phyloP scores from a whole-genome alignment of 345 rosid species.

The Brassica napus region DNA sequence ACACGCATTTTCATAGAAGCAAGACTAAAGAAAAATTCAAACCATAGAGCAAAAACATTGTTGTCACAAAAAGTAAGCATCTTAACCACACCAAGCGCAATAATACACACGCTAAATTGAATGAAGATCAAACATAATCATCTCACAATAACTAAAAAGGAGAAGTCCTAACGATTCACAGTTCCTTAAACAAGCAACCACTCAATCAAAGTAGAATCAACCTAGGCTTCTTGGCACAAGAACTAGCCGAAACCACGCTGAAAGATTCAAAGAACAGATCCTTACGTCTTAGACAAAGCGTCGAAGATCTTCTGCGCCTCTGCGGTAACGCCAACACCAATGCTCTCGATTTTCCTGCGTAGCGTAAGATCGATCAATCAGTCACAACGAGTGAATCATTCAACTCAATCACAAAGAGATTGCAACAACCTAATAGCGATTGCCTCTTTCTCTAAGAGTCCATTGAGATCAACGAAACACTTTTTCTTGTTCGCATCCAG shows the following conservation, averaged over 20 bases:
- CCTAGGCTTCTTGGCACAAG: slow-evolving; percentile 1
- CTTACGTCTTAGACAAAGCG: slow-evolving; percentile 65
- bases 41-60: not conserved
- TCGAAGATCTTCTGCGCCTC: slow-evolving; percentile 81
- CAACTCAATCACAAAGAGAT: not conserved
- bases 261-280: slow-evolving; percentile 8
- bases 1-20: not conserved
- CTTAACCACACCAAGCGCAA: not conserved
- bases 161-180: not conserved
- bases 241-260: slow-evolving; percentile 9
- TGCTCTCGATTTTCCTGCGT: slow-evolving; percentile 66
- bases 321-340: slow-evolving; percentile 81
- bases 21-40: not conserved
- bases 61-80: not conserved
- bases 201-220: not conserved
- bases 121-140: not conserved
- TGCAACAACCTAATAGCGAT: slow-evolving; percentile 48
- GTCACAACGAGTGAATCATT: not conserved
- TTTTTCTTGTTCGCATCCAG: slow-evolving; percentile 54
- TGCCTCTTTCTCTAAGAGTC: slow-evolving; percentile 58
- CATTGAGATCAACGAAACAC: slow-evolving; percentile 51
- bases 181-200: not conserved
- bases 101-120: not conserved
- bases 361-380: slow-evolving; percentile 16
- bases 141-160: not conserved